Conservation (phyloP, 495 filamentous ascomycete species). For the Mycothermus thermophilus region DNA sequence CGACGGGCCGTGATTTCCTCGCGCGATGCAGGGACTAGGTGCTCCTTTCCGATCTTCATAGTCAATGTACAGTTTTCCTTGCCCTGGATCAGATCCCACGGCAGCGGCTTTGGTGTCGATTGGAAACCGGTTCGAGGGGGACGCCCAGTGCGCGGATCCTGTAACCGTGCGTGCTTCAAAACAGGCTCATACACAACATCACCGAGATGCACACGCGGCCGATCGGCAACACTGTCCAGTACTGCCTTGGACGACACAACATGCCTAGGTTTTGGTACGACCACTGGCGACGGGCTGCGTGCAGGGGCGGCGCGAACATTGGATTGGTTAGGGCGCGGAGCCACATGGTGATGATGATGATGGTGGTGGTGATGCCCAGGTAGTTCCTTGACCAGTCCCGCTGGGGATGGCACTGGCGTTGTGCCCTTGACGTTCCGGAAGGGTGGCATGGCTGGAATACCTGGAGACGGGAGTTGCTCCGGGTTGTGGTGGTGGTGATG, state of each 20-base stretch:
- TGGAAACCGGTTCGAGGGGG: conserved; percentile 52
- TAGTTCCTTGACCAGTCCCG: conserved; percentile 31
- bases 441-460: conserved; percentile 24
- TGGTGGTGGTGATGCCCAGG: conserved; percentile 21
- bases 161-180: conserved; percentile 42
- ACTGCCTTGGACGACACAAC: conserved; percentile 52
- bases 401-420: conserved; percentile 42
- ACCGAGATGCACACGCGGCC: conserved; percentile 69
- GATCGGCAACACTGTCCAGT: conserved; percentile 51
- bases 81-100: conserved; percentile 51
- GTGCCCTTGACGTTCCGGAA: conserved; percentile 31
- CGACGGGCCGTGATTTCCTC: conserved; percentile 69
- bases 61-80: conserved; percentile 87
- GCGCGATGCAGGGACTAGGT: conserved; percentile 50
- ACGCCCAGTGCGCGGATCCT: conserved; percentile 31
- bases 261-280: conserved; percentile 46
- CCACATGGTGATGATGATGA: conserved; percentile 25
- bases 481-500: conserved; percentile 60
- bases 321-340: conserved; percentile 12
- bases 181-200: conserved; percentile 34
- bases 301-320: conserved; percentile 23
- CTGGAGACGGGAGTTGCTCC: conserved; percentile 42
- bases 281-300: conserved; percentile 24
- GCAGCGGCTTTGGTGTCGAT: conserved; percentile 60
- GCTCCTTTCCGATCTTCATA: conserved; percentile 67